Conservation (phyloP, 129 eudicot species). For the Centrapalus pauciflorus region DNA sequence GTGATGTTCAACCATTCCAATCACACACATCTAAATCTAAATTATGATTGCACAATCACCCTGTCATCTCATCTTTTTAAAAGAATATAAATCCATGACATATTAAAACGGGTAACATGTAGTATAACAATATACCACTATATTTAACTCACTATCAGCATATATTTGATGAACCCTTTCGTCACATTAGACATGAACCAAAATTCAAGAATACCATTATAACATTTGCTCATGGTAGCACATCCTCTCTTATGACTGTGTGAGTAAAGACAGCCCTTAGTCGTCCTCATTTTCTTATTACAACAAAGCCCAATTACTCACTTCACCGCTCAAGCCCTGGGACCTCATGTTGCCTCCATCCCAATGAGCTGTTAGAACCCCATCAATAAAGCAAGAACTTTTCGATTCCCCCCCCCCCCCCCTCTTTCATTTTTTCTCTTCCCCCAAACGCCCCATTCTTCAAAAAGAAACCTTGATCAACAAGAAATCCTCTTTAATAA, state of each 20-base stretch:
- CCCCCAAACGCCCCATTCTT: background rate
- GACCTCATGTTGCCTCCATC: background rate
- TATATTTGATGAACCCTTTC: background rate
- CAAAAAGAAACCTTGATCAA: background rate
- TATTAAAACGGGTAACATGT: background rate
- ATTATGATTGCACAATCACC: no score
- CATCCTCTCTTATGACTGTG: no score
- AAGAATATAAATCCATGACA: background rate
- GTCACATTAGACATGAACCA: background rate
- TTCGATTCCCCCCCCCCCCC: background rate
- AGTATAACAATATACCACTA: background rate
- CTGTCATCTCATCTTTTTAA: background rate
- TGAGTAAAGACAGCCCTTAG: no score
- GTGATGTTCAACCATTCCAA: background rate
- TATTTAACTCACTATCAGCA: no score
- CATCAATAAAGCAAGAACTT: background rate
- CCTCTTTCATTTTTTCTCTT: no score
- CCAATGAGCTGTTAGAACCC: background rate
- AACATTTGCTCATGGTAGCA: no score
- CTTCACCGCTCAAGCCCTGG: background rate
- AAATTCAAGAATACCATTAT: background rate
- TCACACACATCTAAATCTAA: background rate
- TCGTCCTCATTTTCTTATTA: no score
- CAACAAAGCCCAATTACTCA: no score
- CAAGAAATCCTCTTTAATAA: background rate